phyloP scores from a whole-genome alignment of 345 rosid species.

The Sisymbrium irio region DNA sequence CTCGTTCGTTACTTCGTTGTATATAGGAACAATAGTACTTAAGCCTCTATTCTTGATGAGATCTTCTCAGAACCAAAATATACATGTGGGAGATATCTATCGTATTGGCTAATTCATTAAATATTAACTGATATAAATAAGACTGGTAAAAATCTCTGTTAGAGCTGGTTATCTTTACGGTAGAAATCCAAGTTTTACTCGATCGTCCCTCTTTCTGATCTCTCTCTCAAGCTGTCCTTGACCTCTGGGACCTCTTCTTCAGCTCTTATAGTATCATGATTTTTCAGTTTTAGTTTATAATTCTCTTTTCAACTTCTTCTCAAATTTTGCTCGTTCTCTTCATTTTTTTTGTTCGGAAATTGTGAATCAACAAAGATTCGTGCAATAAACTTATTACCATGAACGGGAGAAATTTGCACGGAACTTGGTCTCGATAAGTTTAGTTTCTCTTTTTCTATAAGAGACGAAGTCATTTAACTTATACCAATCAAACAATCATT shows the following conservation, averaged over 20 bases:
- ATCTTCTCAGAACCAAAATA: background rate
- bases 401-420: background rate
- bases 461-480: background rate
- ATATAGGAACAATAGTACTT: background rate
- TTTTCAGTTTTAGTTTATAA: background rate
- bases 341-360: no score
- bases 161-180: background rate
- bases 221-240: background rate
- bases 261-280: no score
- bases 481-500: background rate
- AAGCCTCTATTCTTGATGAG: background rate
- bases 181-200: no score
- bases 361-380: no score
- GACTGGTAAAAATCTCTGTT: background rate
- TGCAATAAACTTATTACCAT: no score
- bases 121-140: background rate
- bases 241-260: background rate
- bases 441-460: background rate
- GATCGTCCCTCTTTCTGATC: background rate
- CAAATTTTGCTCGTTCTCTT: background rate
- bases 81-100: background rate
- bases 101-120: background rate
- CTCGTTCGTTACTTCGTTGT: background rate
- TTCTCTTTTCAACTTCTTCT: background rate
- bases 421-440: background rate